Evolutionary conservation across 768 basidiomycete genomes (phyloP), one percentile per base, ranked within the genome.

Genomic region (Tricholoma sp.): DNA sequence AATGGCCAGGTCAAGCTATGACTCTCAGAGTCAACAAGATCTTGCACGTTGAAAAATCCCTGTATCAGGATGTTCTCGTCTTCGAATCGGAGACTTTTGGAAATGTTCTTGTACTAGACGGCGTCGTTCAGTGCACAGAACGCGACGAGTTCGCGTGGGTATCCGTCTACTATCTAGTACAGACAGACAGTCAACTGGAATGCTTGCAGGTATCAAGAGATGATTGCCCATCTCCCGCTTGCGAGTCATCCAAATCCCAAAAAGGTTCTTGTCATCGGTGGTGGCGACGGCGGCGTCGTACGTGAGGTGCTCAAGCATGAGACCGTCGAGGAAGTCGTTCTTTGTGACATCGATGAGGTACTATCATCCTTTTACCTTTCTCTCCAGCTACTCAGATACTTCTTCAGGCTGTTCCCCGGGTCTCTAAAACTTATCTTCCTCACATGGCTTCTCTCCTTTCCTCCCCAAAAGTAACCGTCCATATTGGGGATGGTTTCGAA

Each of bases 1-100:
- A 98, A 76, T 98, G 94, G 94, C 94, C 91, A 6, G 95, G 94
- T 49, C 94, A 97, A 75, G 96, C 96, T 51, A 93, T 97, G 93
- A 92, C 91, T 52, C 79, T 99, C 66, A 91, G 92, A 73, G 95
- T 98, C 78, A 89, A 89, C 74, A 89, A 90, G 77, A 90, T 98
- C 63, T 79, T 99, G 55, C 96, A 99, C 72, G 79, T 87, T 62
- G 97, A 98, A 74, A 88, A 89, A 74, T 95, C 92, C 1, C 76
- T 88, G 51, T 98, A 86, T 77, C 96, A 99, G 75, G 96, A 98
- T 67, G 94, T 99, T 53, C 87, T 99, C 54, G 94, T 99, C 54
- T 98, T 98, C 66, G 87, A 94, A 70, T 94, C 92, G 0, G 93
- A 91, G 75, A 91, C 94, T 1, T 96, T 89, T 67, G 96, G 96